A percentile compares a stretch with the other conserved stretches of the same genome.
Evolutionary conservation across 2,329 filamentous ascomycete genomes (phyloP).

Genomic region (Botrytis byssoidea): DNA sequence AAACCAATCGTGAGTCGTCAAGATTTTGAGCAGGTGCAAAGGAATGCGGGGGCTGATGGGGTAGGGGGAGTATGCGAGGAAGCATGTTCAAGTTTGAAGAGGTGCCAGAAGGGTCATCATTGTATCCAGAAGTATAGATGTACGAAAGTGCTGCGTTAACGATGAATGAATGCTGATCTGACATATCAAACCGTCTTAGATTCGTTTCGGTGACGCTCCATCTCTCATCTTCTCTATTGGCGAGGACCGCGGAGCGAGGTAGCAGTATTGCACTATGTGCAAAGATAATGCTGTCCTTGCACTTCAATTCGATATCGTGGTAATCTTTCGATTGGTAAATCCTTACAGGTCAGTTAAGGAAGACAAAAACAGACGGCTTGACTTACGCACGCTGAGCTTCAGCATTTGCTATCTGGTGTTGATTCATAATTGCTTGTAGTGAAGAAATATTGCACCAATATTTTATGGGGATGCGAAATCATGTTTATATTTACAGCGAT

Average conservation of each 20-base stretch:
- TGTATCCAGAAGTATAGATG: neutral
- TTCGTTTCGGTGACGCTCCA: neutral
- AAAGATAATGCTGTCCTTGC: neutral
- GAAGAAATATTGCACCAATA: neutral
- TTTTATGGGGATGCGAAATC: neutral
- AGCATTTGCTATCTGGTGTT: neutral
- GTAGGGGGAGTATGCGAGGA: too few species aligned
- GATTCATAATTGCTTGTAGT: neutral
- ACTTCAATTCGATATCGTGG: neutral
- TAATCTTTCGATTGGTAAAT: neutral
- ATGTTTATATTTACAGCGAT: neutral
- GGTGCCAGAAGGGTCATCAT: neutral
- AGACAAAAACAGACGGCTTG: neutral
- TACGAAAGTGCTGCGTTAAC: neutral
- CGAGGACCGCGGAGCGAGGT: neutral
- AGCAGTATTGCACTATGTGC: neutral
- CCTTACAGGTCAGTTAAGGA: neutral
- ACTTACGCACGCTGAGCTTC: neutral
- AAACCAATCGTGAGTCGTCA: neutral
- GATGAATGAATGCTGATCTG: neutral
- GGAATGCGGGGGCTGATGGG: neutral
- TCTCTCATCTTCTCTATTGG: neutral
- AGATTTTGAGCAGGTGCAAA: neutral
- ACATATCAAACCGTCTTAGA: neutral
- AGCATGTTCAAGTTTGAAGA: neutral